Evolutionary conservation across 257 asterid species (phyloP), one percentile per base, ranked within the genome.

Genomic region (Capsicum rhomboideum): DNA sequence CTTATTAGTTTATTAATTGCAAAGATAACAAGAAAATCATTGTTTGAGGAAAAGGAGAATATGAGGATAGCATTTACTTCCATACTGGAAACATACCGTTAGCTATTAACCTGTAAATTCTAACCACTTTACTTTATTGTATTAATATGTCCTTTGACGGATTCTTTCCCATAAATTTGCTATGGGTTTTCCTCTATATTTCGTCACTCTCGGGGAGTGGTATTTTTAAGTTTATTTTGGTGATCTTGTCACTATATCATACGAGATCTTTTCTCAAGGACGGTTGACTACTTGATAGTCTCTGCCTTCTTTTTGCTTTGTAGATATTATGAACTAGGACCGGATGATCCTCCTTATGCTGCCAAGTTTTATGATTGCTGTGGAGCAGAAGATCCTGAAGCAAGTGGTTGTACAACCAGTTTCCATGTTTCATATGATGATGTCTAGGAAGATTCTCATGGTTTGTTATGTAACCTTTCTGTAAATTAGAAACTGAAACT

Each of bases 331-430:
- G 98, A 95, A 88, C 84, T 96, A 91, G 92, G 96, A 79, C 94
- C 94, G 0, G 87, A 92, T 8, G 98, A 96, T 88, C 98, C 98
- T 40, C 98, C 98, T 6, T 94, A 96, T 80, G 97, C 98, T 72
- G 99, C 98, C 91, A 94, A 93, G 90, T 96, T 96, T 84, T 94
- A 92, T 31, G 98, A 96, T 77, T 96, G 98, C 80, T 93, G 98
- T 80, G 98, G 98, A 86, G 99, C 97, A 4, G 99, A 96, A 90
- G 91, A 96, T 53, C 85, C 86, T 8, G 87, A 84, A 6, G 97
- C 98, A 84, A 90, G 93, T 71, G 98, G 99, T 40, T 96, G 99
- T 88, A 87, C 93, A 23, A 87, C 94, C 79, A 87, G 91, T 83
- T 87, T 78, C 83, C 98, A 94, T 82, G 63, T 92, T 56, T 94